phyloP scores from a whole-genome alignment of 139 green algal genomes.

The Volvox africanus region DNA sequence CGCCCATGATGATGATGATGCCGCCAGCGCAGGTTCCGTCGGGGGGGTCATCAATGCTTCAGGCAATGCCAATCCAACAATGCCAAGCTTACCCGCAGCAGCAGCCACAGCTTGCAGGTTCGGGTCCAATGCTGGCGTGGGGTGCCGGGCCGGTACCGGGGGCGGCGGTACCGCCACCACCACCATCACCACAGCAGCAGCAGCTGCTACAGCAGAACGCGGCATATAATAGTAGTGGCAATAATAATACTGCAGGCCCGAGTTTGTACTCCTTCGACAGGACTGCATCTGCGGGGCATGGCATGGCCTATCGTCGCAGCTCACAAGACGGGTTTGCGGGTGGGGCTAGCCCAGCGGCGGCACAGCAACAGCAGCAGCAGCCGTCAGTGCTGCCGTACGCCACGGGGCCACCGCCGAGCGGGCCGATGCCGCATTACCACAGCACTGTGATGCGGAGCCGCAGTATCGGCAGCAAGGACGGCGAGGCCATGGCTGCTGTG shows the following conservation, averaged over 20 bases:
- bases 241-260: neutral
- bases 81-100: too few relatives aligned
- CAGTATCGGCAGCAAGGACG: conserved; percentile 38
- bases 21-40: neutral
- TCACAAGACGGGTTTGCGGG: neutral
- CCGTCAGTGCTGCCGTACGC: neutral
- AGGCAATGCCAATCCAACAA: too few relatives aligned
- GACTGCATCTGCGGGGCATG: neutral
- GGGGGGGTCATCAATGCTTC: neutral
- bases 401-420: conserved; percentile 15
- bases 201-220: neutral
- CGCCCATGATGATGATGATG: conserved; percentile 19
- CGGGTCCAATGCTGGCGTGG: conserved; percentile 12
- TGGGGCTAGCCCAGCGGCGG: neutral
- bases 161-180: neutral
- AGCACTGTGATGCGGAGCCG: conserved; percentile 36
- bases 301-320: neutral
- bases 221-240: neutral
- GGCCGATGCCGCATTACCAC: conserved; percentile 47
- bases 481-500: neutral
- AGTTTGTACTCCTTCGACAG: conserved; percentile 38
- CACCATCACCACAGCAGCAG: neutral
- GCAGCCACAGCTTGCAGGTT: neutral
- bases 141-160: neutral
- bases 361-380: conserved; percentile 32